Evolutionary conservation across 31 red algal species (phyloP).

Genomic region (Endocladia muricata): DNA sequence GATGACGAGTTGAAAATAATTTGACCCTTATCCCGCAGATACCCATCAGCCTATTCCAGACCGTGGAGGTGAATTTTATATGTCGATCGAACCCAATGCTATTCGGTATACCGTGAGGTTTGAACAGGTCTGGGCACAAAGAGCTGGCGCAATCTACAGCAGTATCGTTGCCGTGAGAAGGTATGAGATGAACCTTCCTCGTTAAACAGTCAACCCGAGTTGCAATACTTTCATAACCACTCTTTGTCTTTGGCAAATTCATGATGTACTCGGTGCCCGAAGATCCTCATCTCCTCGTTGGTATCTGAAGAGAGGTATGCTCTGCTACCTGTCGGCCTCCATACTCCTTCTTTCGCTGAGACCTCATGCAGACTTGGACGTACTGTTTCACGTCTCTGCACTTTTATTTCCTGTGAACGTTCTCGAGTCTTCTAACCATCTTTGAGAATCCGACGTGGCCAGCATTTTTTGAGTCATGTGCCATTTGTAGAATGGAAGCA

Average conservation of each 20-base stretch:
- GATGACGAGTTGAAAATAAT: constrained; percentile 2
- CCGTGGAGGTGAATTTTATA: background rate
- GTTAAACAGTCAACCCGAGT: background rate
- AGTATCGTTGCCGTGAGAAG: background rate
- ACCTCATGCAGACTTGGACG: background rate
- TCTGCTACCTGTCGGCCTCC: background rate
- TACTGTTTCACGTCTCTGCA: background rate
- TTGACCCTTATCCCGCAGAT: background rate
- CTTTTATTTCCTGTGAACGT: background rate
- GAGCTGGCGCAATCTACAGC: background rate
- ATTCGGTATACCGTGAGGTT: background rate
- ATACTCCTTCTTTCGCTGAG: background rate
- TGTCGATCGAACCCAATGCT: background rate
- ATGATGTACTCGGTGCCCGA: background rate
- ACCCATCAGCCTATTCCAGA: background rate
- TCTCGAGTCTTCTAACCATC: background rate
- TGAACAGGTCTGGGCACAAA: background rate
- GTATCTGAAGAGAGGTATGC: background rate
- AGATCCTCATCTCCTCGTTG: background rate
- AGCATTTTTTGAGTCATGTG: background rate
- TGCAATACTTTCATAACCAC: background rate
- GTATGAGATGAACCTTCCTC: background rate
- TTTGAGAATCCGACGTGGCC: background rate
- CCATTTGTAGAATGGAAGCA: background rate
- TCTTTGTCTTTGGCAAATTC: background rate